Conservation (phyloP, 305 asterid species). For the Fraxinus nigra region DNA sequence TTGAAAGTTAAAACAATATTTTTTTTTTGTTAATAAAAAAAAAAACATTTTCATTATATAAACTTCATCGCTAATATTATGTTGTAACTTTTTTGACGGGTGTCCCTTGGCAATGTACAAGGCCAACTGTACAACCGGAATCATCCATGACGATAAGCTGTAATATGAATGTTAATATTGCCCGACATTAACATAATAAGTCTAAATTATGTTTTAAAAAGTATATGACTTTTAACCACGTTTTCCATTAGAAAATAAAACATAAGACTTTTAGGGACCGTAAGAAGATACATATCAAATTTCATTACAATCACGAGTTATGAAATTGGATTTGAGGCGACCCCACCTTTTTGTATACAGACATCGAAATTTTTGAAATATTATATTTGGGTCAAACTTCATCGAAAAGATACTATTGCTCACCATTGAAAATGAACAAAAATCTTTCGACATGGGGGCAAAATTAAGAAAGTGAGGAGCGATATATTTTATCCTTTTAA, state of each 20-base stretch:
- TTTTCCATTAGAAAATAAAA: not conserved
- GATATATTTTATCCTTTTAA: not conserved
- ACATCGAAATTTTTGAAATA: not conserved
- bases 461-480: conserved; percentile 12
- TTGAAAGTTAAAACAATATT: too few species aligned
- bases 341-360: not conserved
- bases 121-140: too few species aligned
- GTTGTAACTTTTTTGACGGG: not conserved
- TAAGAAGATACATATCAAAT: not conserved
- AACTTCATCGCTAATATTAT: too few species aligned
- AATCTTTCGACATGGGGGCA: not conserved
- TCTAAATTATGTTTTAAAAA: not conserved
- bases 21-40: too few species aligned
- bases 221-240: not conserved
- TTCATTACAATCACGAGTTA: not conserved
- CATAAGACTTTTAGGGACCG: not conserved
- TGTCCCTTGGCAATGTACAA: not conserved
- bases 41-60: too few species aligned
- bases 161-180: too few species aligned
- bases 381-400: not conserved
- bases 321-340: not conserved
- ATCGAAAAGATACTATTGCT: not conserved
- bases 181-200: too few species aligned
- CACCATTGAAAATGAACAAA: not conserved
- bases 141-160: not conserved